A percentile compares a stretch with the other conserved stretches of the same genome.
Conservation (phyloP, 805 yeast species). For the Starmerella roubikii region DNA sequence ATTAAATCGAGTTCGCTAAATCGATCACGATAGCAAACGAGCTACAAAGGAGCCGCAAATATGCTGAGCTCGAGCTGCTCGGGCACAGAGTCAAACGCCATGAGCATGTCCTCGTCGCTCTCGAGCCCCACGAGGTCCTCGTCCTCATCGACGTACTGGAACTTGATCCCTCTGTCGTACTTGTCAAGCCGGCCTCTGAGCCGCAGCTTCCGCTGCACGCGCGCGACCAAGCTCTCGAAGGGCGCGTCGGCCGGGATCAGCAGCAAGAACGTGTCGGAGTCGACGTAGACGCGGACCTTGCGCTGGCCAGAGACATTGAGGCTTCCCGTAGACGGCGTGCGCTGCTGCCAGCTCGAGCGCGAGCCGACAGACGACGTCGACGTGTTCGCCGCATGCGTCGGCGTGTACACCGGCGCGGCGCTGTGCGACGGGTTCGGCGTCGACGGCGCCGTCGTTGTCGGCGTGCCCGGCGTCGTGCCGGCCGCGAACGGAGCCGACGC, state of each 20-base stretch:
- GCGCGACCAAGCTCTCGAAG: slow-evolving; percentile 40
- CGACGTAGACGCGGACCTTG: slow-evolving; percentile 26
- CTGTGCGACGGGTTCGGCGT: slow-evolving; percentile 2
- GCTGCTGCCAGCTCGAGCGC: background rate
- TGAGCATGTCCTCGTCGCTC: slow-evolving; percentile 74
- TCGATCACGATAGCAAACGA: no score
- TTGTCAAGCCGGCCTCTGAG: slow-evolving; percentile 34
- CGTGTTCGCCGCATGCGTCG: background rate
- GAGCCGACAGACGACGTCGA: background rate
- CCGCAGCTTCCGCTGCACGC: slow-evolving; percentile 43
- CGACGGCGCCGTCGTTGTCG: background rate
- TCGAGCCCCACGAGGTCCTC: slow-evolving; percentile 82
- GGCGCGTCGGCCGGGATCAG: slow-evolving; percentile 43
- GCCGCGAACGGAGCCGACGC: background rate
- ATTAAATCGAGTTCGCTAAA: no score
- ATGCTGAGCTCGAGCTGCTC: slow-evolving; percentile 13
- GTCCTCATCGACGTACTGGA: slow-evolving; percentile 86
- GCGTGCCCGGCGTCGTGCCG: background rate
- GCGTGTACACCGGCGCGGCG: background rate
- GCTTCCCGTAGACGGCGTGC: slow-evolving; percentile 10
- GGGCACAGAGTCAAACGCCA: slow-evolving; percentile 45
- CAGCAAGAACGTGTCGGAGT: slow-evolving; percentile 41
- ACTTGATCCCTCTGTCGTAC: slow-evolving; percentile 32
- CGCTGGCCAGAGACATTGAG: slow-evolving; percentile 17
- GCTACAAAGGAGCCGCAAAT: slow-evolving; percentile 9